Percentiles rank a stretch among this genome's conserved stretches.
Evolutionary conservation across 2,329 filamentous ascomycete genomes (phyloP).

Genomic region (Apiospora marii): DNA sequence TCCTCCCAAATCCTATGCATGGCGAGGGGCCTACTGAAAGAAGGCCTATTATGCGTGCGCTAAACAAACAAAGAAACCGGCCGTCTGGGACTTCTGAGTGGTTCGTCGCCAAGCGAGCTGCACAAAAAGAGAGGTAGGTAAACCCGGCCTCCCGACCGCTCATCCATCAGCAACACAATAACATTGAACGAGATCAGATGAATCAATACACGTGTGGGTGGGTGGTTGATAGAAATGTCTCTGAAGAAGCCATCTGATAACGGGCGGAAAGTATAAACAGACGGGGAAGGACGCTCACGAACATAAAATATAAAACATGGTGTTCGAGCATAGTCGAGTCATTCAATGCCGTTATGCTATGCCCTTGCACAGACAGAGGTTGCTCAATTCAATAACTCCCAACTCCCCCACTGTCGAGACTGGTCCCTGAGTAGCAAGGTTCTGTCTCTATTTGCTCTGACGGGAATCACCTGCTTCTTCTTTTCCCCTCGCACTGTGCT

Average conservation of each 20-base stretch:
- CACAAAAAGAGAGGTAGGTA: background rate
- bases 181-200: slow-evolving; percentile 10
- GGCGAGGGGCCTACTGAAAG: background rate
- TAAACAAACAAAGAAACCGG: slow-evolving; percentile 24
- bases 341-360: slow-evolving; percentile 8
- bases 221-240: background rate
- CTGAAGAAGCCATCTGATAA: background rate
- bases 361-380: background rate
- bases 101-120: slow-evolving; percentile 21
- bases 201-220: slow-evolving; percentile 7
- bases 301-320: slow-evolving; percentile 15
- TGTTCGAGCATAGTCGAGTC: slow-evolving; percentile 15
- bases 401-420: slow-evolving; percentile 17
- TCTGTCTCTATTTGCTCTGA: slow-evolving; percentile 2
- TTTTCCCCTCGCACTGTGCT: slow-evolving; percentile 2
- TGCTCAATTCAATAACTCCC: slow-evolving; percentile 5
- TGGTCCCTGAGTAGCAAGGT: slow-evolving; percentile 16
- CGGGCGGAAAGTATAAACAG: slow-evolving; percentile 8
- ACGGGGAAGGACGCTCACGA: background rate
- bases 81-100: slow-evolving; percentile 16
- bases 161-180: slow-evolving; percentile 18
- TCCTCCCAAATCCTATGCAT: slow-evolving; percentile 4
- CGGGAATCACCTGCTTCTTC: background rate
- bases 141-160: slow-evolving; percentile 23
- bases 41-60: slow-evolving; percentile 18